Percentiles rank a stretch among this genome's conserved stretches.
Evolutionary conservation across 2,329 filamentous ascomycete genomes (phyloP).

Genomic region (Cladophialophora yegresii): DNA sequence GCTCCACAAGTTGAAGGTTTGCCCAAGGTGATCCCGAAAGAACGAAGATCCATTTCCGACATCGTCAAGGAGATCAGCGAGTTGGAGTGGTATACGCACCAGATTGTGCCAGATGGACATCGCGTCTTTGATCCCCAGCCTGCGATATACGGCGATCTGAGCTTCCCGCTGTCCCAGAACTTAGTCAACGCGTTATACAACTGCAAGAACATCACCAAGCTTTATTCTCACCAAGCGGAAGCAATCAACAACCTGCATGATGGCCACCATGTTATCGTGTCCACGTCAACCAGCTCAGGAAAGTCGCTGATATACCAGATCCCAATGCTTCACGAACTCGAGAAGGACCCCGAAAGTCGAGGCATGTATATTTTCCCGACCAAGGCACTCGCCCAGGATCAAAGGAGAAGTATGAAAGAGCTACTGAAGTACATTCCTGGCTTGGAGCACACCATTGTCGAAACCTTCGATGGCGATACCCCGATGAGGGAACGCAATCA

Average conservation of each 20-base stretch:
- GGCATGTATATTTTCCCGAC: slow-evolving; percentile 99
- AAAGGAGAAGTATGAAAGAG: slow-evolving; percentile 82
- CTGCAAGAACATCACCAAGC: slow-evolving; percentile 76
- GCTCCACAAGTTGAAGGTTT: slow-evolving; percentile 42
- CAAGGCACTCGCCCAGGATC: slow-evolving; percentile 93
- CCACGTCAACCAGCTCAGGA: slow-evolving; percentile 92
- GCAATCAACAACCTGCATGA: slow-evolving; percentile 85
- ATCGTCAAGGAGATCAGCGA: slow-evolving; percentile 83
- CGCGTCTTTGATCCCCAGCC: slow-evolving; percentile 85
- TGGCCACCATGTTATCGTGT: slow-evolving; percentile 84
- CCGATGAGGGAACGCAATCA: slow-evolving; percentile 73
- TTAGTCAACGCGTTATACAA: slow-evolving; percentile 97
- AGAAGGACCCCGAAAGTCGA: slow-evolving; percentile 72
- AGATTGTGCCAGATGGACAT: slow-evolving; percentile 92
- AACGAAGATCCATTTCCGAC: slow-evolving; percentile 76
- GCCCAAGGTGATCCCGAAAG: slow-evolving; percentile 73
- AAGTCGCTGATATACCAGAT: slow-evolving; percentile 98
- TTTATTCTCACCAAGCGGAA: slow-evolving; percentile 91
- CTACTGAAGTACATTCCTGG: slow-evolving; percentile 78
- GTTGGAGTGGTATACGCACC: slow-evolving; percentile 83
- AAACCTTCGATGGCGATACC: slow-evolving; percentile 96
- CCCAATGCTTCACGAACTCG: slow-evolving; percentile 82
- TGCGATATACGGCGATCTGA: slow-evolving; percentile 76
- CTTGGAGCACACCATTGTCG: slow-evolving; percentile 74
- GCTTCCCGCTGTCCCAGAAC: slow-evolving; percentile 83